Evolutionary conservation across 2,329 filamentous ascomycete genomes (phyloP).

Genomic region (Colletotrichum scovillei): DNA sequence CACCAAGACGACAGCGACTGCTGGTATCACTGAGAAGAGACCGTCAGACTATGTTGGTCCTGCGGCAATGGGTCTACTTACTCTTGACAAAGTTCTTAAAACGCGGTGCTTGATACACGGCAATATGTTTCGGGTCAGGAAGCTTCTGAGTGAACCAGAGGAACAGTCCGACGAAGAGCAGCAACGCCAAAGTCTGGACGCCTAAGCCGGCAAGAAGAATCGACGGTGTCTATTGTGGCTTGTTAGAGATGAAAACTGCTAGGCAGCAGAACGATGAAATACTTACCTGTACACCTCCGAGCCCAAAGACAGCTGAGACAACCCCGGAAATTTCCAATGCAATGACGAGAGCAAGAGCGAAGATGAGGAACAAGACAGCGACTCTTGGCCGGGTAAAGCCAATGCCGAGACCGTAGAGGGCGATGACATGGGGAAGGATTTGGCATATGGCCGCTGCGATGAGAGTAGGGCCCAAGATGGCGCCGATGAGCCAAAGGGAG

Average conservation of each 20-base stretch:
- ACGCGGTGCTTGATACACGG: slow-evolving; percentile 52
- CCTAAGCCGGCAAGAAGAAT: slow-evolving; percentile 58
- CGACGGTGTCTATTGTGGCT: slow-evolving; percentile 45
- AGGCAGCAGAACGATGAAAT: background rate
- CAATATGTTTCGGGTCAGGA: slow-evolving; percentile 51
- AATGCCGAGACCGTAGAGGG: slow-evolving; percentile 57
- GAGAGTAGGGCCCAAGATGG: slow-evolving; percentile 58
- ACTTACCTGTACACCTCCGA: slow-evolving; percentile 35
- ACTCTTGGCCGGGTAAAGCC: slow-evolving; percentile 49
- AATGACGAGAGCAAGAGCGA: slow-evolving; percentile 46
- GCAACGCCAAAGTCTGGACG: slow-evolving; percentile 54
- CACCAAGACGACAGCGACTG: slow-evolving; percentile 50
- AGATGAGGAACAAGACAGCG: slow-evolving; percentile 47
- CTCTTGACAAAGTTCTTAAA: slow-evolving; percentile 59
- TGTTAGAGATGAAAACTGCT: background rate
- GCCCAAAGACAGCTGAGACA: slow-evolving; percentile 50
- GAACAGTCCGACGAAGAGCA: slow-evolving; percentile 51
- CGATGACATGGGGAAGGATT: slow-evolving; percentile 58
- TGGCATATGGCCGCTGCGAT: slow-evolving; percentile 57
- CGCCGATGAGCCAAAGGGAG: slow-evolving; percentile 58
- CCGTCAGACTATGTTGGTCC: background rate
- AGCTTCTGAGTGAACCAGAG: slow-evolving; percentile 54
- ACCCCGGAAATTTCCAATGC: slow-evolving; percentile 40
- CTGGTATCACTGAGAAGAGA: slow-evolving; percentile 48
- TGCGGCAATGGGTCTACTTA: slow-evolving; percentile 42